Evolutionary conservation across 371 early-diverging fungal genomes (phyloP).

Genomic region (Catenaria anguillulae): DNA sequence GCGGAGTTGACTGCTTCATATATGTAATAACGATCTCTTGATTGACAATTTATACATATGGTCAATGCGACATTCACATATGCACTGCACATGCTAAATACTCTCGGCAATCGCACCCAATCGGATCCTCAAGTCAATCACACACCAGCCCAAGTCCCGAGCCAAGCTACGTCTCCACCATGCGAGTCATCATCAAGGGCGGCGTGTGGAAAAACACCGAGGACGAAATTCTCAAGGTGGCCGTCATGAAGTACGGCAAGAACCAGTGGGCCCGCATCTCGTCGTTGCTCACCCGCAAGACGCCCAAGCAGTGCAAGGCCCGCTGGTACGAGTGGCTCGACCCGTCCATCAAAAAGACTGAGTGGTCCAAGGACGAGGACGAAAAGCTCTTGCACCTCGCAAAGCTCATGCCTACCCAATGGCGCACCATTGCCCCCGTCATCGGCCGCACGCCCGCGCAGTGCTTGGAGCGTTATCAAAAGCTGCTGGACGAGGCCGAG

Average conservation of each 20-base stretch:
- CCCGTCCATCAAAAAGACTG: slow-evolving; percentile 95
- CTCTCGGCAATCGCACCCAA: no score
- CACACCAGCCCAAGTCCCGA: no score
- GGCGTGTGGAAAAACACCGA: slow-evolving; percentile 48
- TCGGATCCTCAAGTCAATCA: no score
- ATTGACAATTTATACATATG: no score
- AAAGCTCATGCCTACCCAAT: slow-evolving; percentile 96
- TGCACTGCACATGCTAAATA: no score
- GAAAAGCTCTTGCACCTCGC: slow-evolving; percentile 93
- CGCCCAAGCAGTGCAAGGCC: slow-evolving; percentile 96
- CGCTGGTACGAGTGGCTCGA: slow-evolving; percentile 98
- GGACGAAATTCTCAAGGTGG: slow-evolving; percentile 95
- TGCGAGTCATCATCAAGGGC: slow-evolving; percentile 24
- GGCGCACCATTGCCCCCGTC: slow-evolving; percentile 95
- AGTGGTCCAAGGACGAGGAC: slow-evolving; percentile 96
- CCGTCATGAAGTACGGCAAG: slow-evolving; percentile 95
- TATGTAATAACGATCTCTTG: no score
- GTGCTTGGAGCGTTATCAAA: slow-evolving; percentile 90
- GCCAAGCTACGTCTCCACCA: slow-evolving; percentile 5
- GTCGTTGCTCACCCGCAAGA: slow-evolving; percentile 82
- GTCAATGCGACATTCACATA: no score
- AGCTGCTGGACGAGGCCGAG: slow-evolving; percentile 90
- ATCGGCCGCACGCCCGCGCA: slow-evolving; percentile 97
- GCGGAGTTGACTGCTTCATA: no score
- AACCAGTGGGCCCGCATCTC: slow-evolving; percentile 98